These are phyloP conservation scores for Fomitopsis schrenkii DNA, from an alignment of 1,284 basidiomycete genomes.

Conservation along the genomic window DNA sequence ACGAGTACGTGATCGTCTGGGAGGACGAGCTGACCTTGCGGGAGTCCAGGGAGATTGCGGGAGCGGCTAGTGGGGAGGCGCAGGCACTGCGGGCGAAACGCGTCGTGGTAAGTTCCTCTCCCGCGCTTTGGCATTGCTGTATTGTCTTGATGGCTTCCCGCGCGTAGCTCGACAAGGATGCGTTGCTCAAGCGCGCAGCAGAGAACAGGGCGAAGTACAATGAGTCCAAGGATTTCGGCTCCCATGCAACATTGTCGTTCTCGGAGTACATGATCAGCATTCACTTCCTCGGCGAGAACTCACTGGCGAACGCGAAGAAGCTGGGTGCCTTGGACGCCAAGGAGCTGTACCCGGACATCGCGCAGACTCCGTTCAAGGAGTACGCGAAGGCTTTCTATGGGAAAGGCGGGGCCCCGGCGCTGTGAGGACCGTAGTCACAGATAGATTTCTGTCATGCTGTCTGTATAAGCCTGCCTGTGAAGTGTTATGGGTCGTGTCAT, in stretches of 20 bases:
- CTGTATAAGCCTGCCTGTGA: too few species aligned
- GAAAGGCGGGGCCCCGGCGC: neutral
- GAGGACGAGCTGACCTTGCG: slow-evolving; percentile 19
- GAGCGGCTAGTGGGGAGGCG: slow-evolving; percentile 14
- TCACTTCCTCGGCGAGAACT: slow-evolving; percentile 19
- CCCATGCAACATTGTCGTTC: neutral
- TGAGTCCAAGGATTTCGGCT: neutral
- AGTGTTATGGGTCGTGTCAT: too few species aligned
- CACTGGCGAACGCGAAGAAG: slow-evolving; percentile 19
- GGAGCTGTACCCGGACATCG: slow-evolving; percentile 21
- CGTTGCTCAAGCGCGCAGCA: neutral
- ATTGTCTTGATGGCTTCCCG: neutral
- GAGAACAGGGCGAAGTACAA: slow-evolving; percentile 1
- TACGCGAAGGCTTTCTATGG: slow-evolving; percentile 12
- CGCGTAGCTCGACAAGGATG: slow-evolving; percentile 3
- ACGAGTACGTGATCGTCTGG: slow-evolving; percentile 25
- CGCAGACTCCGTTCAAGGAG: slow-evolving; percentile 14
- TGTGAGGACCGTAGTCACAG: neutral
- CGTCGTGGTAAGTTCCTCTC: neutral
- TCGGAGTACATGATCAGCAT: slow-evolving; percentile 18
- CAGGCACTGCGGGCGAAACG: slow-evolving; percentile 8
- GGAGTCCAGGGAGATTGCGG: slow-evolving; percentile 14
- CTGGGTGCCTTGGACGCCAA: slow-evolving; percentile 21
- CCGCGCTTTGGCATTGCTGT: too few species aligned
- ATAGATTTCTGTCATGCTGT: too few species aligned